Conservation (phyloP, 495 filamentous ascomycete species). For the Penicillium verhagenii region DNA sequence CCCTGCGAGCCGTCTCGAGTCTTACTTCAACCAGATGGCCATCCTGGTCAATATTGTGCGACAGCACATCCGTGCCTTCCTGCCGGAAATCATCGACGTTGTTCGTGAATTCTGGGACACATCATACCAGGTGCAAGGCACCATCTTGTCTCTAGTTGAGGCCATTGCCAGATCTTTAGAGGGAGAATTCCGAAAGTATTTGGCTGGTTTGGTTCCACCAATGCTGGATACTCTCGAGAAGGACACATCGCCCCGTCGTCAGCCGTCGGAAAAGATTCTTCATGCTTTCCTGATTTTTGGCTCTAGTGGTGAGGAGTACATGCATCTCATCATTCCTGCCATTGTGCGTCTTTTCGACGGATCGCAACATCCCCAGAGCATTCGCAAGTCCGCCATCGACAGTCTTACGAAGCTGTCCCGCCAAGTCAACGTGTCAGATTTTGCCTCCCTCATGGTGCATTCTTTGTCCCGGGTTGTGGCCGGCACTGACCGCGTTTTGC, state of each 20-base stretch:
- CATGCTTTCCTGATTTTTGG: conserved; percentile 96
- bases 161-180: conserved; percentile 90
- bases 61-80: conserved; percentile 88
- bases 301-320: conserved; percentile 94
- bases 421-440: conserved; percentile 97
- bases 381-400: conserved; percentile 88
- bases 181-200: conserved; percentile 94
- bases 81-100: conserved; percentile 78
- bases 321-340: conserved; percentile 98
- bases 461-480: conserved; percentile 78
- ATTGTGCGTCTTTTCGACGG: conserved; percentile 91
- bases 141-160: conserved; percentile 87
- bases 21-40: conserved; percentile 94
- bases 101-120: conserved; percentile 84
- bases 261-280: conserved; percentile 83
- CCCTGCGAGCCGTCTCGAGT: conserved; percentile 71
- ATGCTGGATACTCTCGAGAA: conserved; percentile 94
- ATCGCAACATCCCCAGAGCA: conserved; percentile 67
- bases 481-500: conserved; percentile 65
- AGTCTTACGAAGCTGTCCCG: conserved; percentile 91
- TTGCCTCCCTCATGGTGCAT: conserved; percentile 91
- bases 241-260: conserved; percentile 67
- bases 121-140: conserved; percentile 74
- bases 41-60: conserved; percentile 92
- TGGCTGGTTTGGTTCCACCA: conserved; percentile 81